phyloP scores from a whole-genome alignment of 352 stramenopile genomes.

The Aphanomyces stellatus region DNA sequence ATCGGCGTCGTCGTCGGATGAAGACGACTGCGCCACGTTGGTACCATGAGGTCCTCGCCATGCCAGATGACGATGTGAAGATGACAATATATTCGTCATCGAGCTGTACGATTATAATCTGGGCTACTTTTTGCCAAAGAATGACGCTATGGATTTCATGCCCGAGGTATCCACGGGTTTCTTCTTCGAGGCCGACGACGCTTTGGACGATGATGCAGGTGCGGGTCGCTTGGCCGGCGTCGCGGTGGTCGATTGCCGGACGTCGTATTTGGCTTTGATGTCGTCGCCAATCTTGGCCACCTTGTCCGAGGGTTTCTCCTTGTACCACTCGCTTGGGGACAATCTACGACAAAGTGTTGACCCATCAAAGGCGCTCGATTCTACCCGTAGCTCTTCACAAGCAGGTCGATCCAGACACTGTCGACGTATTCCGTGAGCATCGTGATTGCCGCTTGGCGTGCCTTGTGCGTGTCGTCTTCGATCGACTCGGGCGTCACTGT shows the following conservation, averaged over 20 bases:
- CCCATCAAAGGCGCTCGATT: not conserved
- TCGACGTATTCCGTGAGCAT: conserved; percentile 16
- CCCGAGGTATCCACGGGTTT: conserved; percentile 67
- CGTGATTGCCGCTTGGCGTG: not conserved
- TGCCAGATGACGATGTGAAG: not conserved
- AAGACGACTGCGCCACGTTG: too few relatives aligned
- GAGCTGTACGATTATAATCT: too few relatives aligned
- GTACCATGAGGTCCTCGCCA: not conserved
- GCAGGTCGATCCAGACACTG: not conserved
- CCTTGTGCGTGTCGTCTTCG: not conserved
- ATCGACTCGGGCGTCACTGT: too few relatives aligned
- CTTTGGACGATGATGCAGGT: not conserved
- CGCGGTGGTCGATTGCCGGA: not conserved
- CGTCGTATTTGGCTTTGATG: conserved; percentile 10
- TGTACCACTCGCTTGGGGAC: not conserved
- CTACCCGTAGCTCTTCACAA: conserved; percentile 16
- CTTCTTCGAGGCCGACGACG: conserved; percentile 36
- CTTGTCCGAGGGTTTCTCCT: conserved; percentile 1
- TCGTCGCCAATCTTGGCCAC: not conserved
- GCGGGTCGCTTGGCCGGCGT: conserved; percentile 3
- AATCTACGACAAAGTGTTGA: not conserved
- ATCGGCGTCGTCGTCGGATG: too few relatives aligned
- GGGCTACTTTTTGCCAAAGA: conserved; percentile 61
- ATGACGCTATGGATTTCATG: conserved; percentile 81
- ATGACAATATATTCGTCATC: too few relatives aligned